phyloP scores from a whole-genome alignment of 306 rosid species.

The Dicorynia guianensis region DNA sequence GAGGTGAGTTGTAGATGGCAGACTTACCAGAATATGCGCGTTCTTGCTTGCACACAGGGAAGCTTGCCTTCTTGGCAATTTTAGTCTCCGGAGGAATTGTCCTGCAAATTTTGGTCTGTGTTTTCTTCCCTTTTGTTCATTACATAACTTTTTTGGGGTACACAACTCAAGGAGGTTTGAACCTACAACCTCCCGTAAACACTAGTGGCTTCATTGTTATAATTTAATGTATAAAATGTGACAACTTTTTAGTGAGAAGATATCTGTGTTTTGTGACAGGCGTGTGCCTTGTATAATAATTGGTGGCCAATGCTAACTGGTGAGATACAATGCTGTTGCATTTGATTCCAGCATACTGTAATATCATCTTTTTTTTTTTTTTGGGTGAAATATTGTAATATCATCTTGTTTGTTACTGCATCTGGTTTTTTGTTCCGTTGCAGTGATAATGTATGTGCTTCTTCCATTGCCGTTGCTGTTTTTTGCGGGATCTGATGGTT shows the following conservation, averaged over 20 bases:
- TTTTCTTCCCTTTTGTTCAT: constrained; percentile 26
- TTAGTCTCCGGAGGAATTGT: constrained; percentile 89
- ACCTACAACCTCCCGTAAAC: too few species aligned
- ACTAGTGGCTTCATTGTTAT: too few species aligned
- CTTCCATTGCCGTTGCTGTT: constrained; percentile 81
- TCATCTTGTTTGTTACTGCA: not conserved
- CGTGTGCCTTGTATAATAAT: constrained; percentile 88
- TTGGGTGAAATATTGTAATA: not conserved
- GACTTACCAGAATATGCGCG: constrained; percentile 77
- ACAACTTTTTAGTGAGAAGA: not conserved
- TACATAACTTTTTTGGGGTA: not conserved
- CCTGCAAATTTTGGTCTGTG: constrained; percentile 85
- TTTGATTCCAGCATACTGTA: constrained; percentile 16
- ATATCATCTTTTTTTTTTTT: not conserved
- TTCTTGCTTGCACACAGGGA: constrained; percentile 75
- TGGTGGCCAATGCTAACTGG: constrained; percentile 99
- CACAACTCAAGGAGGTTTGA: too few species aligned
- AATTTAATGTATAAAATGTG: constrained; percentile 10
- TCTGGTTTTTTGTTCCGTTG: constrained; percentile 39
- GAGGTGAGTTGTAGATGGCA: constrained; percentile 73
- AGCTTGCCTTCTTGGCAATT: constrained; percentile 79
- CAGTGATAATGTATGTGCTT: constrained; percentile 77
- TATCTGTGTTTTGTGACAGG: constrained; percentile 61
- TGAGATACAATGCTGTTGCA: constrained; percentile 42
- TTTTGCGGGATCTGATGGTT: constrained; percentile 59